Conservation (phyloP, 169 alveolate species). For the Plasmodium knowlesi region DNA sequence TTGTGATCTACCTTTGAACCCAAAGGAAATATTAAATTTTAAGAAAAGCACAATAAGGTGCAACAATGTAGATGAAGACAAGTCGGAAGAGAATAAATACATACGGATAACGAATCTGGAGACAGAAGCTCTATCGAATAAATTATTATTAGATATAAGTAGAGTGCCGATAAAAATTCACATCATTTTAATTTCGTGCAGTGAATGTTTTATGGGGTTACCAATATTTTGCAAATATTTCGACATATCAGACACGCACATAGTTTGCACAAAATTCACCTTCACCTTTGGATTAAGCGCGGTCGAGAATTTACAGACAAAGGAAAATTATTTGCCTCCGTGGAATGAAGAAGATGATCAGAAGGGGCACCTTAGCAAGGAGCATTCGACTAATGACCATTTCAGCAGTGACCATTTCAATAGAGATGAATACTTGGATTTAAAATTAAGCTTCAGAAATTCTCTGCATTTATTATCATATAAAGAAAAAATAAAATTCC, state of each 20-base stretch:
- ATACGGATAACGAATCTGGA: slow-evolving; percentile 52
- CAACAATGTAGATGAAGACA: neutral
- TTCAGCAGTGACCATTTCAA: neutral
- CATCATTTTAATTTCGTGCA: slow-evolving; percentile 59
- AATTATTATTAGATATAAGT: slow-evolving; percentile 43
- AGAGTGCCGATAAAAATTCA: slow-evolving; percentile 65
- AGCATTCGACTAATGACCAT: neutral
- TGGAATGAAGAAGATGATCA: slow-evolving; percentile 25
- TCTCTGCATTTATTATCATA: slow-evolving; percentile 64
- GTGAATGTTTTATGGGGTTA: slow-evolving; percentile 68
- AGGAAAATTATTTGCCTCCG: slow-evolving; percentile 46
- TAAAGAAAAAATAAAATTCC: slow-evolving; percentile 54
- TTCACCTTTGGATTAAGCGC: slow-evolving; percentile 54
- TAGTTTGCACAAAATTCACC: slow-evolving; percentile 38
- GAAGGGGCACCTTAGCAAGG: neutral
- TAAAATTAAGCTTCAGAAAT: slow-evolving; percentile 25
- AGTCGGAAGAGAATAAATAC: neutral
- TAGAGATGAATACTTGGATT: slow-evolving; percentile 38
- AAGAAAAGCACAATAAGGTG: slow-evolving; percentile 2
- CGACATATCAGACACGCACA: slow-evolving; percentile 54
- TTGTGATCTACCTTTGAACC: slow-evolving; percentile 59
- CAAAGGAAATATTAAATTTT: slow-evolving; percentile 28
- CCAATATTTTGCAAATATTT: slow-evolving; percentile 71
- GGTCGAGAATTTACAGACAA: slow-evolving; percentile 38
- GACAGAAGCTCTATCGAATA: slow-evolving; percentile 6